Conservation (phyloP, 2,329 filamentous ascomycete species). For the Colletotrichum trifolii region DNA sequence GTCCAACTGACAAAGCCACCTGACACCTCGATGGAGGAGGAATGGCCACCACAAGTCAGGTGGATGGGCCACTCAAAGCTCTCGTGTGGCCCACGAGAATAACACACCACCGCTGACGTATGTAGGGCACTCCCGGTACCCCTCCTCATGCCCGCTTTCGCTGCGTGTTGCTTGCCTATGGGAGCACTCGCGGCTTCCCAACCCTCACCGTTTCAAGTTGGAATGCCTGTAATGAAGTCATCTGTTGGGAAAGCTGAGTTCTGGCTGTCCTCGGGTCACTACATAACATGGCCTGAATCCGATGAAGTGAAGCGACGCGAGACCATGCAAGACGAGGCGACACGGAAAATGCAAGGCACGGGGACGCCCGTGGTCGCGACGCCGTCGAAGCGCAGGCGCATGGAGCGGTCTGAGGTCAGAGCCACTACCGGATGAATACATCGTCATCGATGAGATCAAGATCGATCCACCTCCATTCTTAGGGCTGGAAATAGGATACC, state of each 20-base stretch:
- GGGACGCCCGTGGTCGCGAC: slow-evolving; percentile 29
- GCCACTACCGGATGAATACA: slow-evolving; percentile 30
- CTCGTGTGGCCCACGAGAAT: slow-evolving; percentile 34
- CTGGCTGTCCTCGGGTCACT: slow-evolving; percentile 28
- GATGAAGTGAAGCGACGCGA: slow-evolving; percentile 28
- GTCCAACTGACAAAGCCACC: slow-evolving; percentile 35
- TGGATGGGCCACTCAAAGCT: slow-evolving; percentile 34
- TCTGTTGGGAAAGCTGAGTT: slow-evolving; percentile 19
- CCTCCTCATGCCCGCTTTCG: slow-evolving; percentile 19
- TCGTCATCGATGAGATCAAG: slow-evolving; percentile 32
- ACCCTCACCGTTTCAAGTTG: slow-evolving; percentile 31
- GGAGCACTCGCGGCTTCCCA: slow-evolving; percentile 12
- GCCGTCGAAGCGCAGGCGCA: slow-evolving; percentile 27
- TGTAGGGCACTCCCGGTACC: slow-evolving; percentile 24
- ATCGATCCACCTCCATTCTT: slow-evolving; percentile 5
- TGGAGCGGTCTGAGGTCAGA: slow-evolving; percentile 27
- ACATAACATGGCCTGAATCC: slow-evolving; percentile 18
- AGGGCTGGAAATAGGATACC: slow-evolving; percentile 8
- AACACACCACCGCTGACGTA: slow-evolving; percentile 36
- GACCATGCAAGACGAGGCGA: slow-evolving; percentile 24
- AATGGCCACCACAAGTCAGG: slow-evolving; percentile 30
- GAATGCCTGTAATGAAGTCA: slow-evolving; percentile 22
- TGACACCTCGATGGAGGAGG: slow-evolving; percentile 35
- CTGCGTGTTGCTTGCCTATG: neutral
- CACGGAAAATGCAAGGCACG: slow-evolving; percentile 32